Evolutionary conservation across 2,329 filamentous ascomycete genomes (phyloP).

Genomic region (Coniella vitis): DNA sequence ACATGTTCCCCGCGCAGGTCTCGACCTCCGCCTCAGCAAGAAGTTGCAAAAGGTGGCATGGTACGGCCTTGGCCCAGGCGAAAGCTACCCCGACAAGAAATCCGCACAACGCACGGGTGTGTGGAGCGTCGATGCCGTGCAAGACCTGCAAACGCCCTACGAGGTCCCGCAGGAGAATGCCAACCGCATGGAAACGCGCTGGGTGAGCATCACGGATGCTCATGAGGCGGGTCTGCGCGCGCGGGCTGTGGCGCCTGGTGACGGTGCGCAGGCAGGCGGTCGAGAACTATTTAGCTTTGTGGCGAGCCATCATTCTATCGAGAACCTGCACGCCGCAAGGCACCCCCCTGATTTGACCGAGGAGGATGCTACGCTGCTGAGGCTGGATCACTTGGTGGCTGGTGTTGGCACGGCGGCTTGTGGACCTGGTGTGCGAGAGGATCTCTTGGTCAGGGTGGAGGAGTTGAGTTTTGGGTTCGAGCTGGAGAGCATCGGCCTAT

Average conservation of each 20-base stretch:
- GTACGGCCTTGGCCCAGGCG: constrained; percentile 57
- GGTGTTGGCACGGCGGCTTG: constrained; percentile 44
- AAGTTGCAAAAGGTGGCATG: constrained; percentile 44
- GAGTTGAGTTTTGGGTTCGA: constrained; percentile 36
- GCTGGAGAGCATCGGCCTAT: constrained; percentile 26
- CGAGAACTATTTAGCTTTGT: constrained; percentile 44
- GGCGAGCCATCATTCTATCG: constrained; percentile 45
- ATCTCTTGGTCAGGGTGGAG: constrained; percentile 35
- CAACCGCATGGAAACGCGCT: constrained; percentile 55
- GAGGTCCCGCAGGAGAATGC: constrained; percentile 64
- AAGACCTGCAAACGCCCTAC: constrained; percentile 49
- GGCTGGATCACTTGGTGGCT: constrained; percentile 39
- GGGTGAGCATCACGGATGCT: constrained; percentile 33
- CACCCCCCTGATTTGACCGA: constrained; percentile 58
- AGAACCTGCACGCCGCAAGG: constrained; percentile 47
- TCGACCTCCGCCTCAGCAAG: constrained; percentile 46
- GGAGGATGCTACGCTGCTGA: constrained; percentile 37
- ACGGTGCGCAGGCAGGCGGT: constrained; percentile 18
- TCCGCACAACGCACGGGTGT: constrained; percentile 46
- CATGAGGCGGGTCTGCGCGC: constrained; percentile 26
- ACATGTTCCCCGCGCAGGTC: constrained; percentile 55
- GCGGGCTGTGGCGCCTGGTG: constrained; percentile 21
- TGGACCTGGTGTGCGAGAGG: constrained; percentile 40
- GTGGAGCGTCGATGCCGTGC: constrained; percentile 34
- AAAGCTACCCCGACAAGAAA: constrained; percentile 59